phyloP scores from a whole-genome alignment of 2,329 filamentous ascomycete species.

The Penicillium psychrosexuale region DNA sequence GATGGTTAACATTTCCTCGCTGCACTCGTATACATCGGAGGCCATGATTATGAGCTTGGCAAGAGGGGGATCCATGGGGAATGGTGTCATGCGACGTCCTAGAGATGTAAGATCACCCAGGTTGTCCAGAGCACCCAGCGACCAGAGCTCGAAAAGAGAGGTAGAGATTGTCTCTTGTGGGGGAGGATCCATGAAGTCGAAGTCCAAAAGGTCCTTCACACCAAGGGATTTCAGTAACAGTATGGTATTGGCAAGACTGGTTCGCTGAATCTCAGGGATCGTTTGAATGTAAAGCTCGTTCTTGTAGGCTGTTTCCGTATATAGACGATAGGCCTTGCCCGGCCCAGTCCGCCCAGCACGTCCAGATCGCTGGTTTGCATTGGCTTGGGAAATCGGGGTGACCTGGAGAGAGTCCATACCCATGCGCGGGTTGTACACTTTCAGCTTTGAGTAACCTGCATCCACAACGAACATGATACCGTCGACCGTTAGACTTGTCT shows the following conservation, averaged over 20 bases:
- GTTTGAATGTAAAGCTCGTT: constrained; percentile 96
- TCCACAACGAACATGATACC: constrained; percentile 99
- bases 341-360: constrained; percentile 92
- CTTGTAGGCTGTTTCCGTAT: constrained; percentile 89
- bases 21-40: constrained; percentile 83
- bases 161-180: constrained; percentile 97
- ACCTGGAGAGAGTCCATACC: constrained; percentile 99
- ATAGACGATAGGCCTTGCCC: constrained; percentile 90
- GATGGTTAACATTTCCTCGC: constrained; percentile 96
- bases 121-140: constrained; percentile 88
- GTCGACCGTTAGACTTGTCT: constrained; percentile 95
- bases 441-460: constrained; percentile 91
- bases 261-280: constrained; percentile 95
- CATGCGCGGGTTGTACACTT: constrained; percentile 98
- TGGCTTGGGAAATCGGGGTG: constrained; percentile 95
- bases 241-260: constrained; percentile 92
- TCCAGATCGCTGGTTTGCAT: constrained; percentile 87
- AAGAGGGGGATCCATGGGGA: constrained; percentile 95
- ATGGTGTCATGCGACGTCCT: constrained; percentile 90
- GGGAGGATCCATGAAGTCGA: constrained; percentile 98
- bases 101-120: constrained; percentile 85
- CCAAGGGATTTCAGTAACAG: constrained; percentile 90
- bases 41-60: constrained; percentile 94
- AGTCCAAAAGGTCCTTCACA: constrained; percentile 89
- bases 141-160: constrained; percentile 96